Conservation (phyloP, 2,329 filamentous ascomycete genomes). For the Claviceps paspali region DNA sequence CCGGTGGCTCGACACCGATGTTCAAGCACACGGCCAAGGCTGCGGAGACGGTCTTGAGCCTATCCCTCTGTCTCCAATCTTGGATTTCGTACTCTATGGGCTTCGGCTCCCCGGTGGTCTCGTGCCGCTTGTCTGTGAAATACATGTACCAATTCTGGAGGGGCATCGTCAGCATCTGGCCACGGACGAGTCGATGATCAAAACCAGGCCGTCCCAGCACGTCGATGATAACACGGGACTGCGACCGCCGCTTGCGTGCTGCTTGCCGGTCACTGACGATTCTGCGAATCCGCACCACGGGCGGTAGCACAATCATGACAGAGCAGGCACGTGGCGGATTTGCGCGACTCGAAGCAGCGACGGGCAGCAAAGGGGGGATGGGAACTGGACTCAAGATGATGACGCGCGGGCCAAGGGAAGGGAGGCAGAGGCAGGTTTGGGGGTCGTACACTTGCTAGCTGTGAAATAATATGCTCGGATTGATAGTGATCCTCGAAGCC, state of each 20-base stretch:
- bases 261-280: background rate
- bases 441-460: constrained; percentile 58
- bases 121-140: constrained; percentile 94
- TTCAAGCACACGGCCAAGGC: constrained; percentile 90
- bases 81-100: constrained; percentile 51
- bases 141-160: constrained; percentile 96
- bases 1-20: constrained; percentile 91
- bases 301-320: constrained; percentile 4
- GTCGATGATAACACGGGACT: no score
- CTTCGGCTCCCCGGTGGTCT: constrained; percentile 80
- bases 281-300: background rate
- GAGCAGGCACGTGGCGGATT: constrained; percentile 3
- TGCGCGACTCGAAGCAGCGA: constrained; percentile 3
- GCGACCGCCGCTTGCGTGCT: no score
- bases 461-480: constrained; percentile 74
- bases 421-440: background rate
- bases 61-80: constrained; percentile 95
- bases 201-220: background rate
- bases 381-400: no score
- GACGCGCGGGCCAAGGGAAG: background rate
- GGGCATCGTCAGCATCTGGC: constrained; percentile 2
- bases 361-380: constrained; percentile 1
- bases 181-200: background rate
- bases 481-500: constrained; percentile 89
- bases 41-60: constrained; percentile 90